These are phyloP conservation scores for Chaetoscypha palmicola DNA, from an alignment of 2,329 filamentous ascomycete genomes.

Conservation along the genomic window DNA sequence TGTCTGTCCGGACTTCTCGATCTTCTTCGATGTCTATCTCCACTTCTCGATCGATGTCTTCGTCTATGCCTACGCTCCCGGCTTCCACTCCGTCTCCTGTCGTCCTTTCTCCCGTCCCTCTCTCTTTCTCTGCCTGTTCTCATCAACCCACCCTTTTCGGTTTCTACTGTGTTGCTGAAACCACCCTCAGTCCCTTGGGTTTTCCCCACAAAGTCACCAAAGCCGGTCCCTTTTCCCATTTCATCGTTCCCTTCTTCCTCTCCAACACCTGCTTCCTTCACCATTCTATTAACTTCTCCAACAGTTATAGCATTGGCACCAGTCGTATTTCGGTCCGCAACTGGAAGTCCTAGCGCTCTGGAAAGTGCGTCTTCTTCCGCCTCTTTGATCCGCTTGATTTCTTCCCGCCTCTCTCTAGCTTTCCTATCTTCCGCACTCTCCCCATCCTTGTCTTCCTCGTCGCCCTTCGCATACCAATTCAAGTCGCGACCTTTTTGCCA, in stretches of 20 bases:
- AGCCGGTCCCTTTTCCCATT: slow-evolving; percentile 25
- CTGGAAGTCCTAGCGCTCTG: slow-evolving; percentile 70
- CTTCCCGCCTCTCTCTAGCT: slow-evolving; percentile 61
- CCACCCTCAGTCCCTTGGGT: slow-evolving; percentile 14
- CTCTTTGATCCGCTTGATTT: slow-evolving; percentile 77
- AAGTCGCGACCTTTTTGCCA: slow-evolving; percentile 63
- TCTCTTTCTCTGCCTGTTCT: slow-evolving; percentile 13
- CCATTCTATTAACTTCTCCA: slow-evolving; percentile 47
- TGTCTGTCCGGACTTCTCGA: slow-evolving; percentile 25
- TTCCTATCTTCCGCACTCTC: slow-evolving; percentile 53
- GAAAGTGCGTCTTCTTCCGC: slow-evolving; percentile 90
- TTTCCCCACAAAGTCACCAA: slow-evolving; percentile 30
- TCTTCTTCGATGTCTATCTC: slow-evolving; percentile 20
- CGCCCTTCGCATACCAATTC: slow-evolving; percentile 56
- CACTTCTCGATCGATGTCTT: slow-evolving; percentile 28
- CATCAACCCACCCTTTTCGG: slow-evolving; percentile 19
- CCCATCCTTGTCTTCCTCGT: slow-evolving; percentile 43
- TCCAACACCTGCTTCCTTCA: slow-evolving; percentile 39
- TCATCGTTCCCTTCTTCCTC: slow-evolving; percentile 33
- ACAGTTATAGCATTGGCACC: slow-evolving; percentile 65
- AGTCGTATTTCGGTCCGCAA: slow-evolving; percentile 48
- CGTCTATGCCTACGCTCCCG: slow-evolving; percentile 26
- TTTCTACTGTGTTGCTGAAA: slow-evolving; percentile 6
- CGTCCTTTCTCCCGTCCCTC: slow-evolving; percentile 18
- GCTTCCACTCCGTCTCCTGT: slow-evolving; percentile 22